Evolutionary conservation across 1,139 yeast genomes (phyloP).

Genomic region (Sugiyamaella sp.): DNA sequence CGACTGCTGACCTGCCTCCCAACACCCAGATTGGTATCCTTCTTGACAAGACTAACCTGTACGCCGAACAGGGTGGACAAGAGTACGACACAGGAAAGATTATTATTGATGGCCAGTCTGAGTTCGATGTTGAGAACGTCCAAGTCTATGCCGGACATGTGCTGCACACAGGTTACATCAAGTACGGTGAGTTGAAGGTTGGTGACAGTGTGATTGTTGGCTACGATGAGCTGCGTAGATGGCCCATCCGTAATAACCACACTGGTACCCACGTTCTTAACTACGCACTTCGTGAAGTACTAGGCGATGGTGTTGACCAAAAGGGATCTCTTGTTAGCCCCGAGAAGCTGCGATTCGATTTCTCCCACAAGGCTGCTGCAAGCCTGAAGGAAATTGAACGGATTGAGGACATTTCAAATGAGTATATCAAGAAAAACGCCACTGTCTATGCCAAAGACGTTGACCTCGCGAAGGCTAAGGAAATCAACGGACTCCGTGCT

Average conservation of each 20-base stretch:
- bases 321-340: constrained; percentile 96
- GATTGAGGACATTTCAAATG: constrained; percentile 76
- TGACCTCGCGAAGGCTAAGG: constrained; percentile 66
- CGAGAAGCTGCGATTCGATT: constrained; percentile 94
- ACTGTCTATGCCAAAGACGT: constrained; percentile 84
- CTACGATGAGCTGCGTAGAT: constrained; percentile 90
- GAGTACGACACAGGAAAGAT: constrained; percentile 93
- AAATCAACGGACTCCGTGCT: constrained; percentile 87
- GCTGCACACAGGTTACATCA: constrained; percentile 85
- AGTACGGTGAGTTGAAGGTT: constrained; percentile 71
- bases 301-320: constrained; percentile 90
- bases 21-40: constrained; percentile 70
- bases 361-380: constrained; percentile 84
- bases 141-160: constrained; percentile 94
- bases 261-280: constrained; percentile 97
- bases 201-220: constrained; percentile 79
- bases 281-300: constrained; percentile 79
- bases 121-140: constrained; percentile 87
- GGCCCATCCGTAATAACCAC: constrained; percentile 97
- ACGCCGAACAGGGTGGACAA: constrained; percentile 99
- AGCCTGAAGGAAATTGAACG: constrained; percentile 67
- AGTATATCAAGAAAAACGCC: constrained; percentile 68
- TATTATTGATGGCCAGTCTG: constrained; percentile 83
- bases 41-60: constrained; percentile 88
- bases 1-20: constrained; percentile 47